Percentiles rank a stretch among this genome's conserved stretches.
These are phyloP conservation scores for Trichosporon inkin DNA, from an alignment of 1,284 basidiomycete species.

Conservation along the genomic window DNA sequence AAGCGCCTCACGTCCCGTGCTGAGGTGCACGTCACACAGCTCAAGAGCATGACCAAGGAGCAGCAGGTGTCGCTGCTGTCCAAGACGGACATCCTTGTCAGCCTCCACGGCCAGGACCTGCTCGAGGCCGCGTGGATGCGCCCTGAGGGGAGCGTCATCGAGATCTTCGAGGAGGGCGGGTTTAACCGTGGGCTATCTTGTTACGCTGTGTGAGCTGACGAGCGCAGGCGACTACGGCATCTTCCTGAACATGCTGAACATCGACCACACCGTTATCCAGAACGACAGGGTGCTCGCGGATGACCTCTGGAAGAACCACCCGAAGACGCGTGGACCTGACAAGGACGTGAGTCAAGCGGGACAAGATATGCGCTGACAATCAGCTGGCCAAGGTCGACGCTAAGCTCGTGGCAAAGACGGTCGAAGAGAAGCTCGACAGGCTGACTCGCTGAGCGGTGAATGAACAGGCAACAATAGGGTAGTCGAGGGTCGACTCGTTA, in stretches of 20 bases:
- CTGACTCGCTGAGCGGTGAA: background rate
- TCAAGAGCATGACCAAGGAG: slow-evolving; percentile 32
- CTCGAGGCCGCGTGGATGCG: slow-evolving; percentile 39
- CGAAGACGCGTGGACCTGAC: slow-evolving; percentile 3
- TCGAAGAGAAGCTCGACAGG: slow-evolving; percentile 15
- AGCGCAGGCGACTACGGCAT: slow-evolving; percentile 34
- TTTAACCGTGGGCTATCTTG: slow-evolving; percentile 30
- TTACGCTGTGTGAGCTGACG: background rate
- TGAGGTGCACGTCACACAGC: slow-evolving; percentile 42
- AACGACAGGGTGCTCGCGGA: slow-evolving; percentile 16
- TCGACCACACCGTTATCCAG: slow-evolving; percentile 35
- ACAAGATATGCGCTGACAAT: background rate
- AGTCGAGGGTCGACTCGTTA: too few relatives aligned
- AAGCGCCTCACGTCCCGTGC: slow-evolving; percentile 36
- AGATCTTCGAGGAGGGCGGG: slow-evolving; percentile 32
- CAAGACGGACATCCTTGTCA: slow-evolving; percentile 39
- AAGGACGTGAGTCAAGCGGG: slow-evolving; percentile 6
- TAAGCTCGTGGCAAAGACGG: slow-evolving; percentile 18
- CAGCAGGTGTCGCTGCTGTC: slow-evolving; percentile 37
- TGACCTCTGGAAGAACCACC: slow-evolving; percentile 9
- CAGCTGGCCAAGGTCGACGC: slow-evolving; percentile 14
- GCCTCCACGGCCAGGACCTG: slow-evolving; percentile 35
- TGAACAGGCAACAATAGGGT: background rate
- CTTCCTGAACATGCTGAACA: slow-evolving; percentile 32
- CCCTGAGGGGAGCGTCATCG: slow-evolving; percentile 25